Conservation (phyloP, 2,329 filamentous ascomycete species). For the Epichloe typhina region DNA sequence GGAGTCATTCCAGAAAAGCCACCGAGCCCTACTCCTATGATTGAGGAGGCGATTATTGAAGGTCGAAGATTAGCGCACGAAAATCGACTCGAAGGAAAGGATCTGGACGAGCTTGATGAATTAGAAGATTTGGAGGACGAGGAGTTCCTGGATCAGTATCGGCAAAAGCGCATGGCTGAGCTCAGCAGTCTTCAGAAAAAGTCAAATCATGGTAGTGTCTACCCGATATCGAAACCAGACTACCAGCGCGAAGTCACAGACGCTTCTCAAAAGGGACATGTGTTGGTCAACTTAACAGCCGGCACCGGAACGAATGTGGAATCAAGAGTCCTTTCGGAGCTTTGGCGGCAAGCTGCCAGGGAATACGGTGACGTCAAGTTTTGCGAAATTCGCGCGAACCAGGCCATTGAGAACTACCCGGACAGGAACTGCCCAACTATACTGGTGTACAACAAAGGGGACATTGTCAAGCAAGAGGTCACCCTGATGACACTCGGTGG, state of each 20-base stretch:
- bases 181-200: slow-evolving; percentile 62
- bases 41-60: slow-evolving; percentile 84
- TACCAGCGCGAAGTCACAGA: slow-evolving; percentile 88
- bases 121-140: slow-evolving; percentile 95
- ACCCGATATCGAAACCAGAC: slow-evolving; percentile 87
- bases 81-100: slow-evolving; percentile 86
- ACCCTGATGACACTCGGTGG: slow-evolving; percentile 72
- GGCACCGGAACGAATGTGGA: slow-evolving; percentile 69
- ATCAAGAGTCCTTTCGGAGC: slow-evolving; percentile 66
- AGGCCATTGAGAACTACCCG: slow-evolving; percentile 95
- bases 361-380: slow-evolving; percentile 96
- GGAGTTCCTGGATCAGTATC: slow-evolving; percentile 75
- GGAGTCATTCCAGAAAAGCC: slow-evolving; percentile 96
- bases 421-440: slow-evolving; percentile 92
- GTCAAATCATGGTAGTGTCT: slow-evolving; percentile 77
- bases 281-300: slow-evolving; percentile 73
- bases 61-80: slow-evolving; percentile 76
- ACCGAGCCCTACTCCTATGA: slow-evolving; percentile 86
- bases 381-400: slow-evolving; percentile 81
- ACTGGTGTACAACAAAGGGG: slow-evolving; percentile 79
- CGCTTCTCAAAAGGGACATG: slow-evolving; percentile 55
- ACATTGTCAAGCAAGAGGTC: slow-evolving; percentile 87
- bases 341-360: slow-evolving; percentile 72
- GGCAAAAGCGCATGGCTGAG: slow-evolving; percentile 77
- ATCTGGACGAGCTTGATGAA: slow-evolving; percentile 83